These are phyloP conservation scores for Dimocarpus longan DNA, from an alignment of 345 rosid genomes.

Conservation along the genomic window DNA sequence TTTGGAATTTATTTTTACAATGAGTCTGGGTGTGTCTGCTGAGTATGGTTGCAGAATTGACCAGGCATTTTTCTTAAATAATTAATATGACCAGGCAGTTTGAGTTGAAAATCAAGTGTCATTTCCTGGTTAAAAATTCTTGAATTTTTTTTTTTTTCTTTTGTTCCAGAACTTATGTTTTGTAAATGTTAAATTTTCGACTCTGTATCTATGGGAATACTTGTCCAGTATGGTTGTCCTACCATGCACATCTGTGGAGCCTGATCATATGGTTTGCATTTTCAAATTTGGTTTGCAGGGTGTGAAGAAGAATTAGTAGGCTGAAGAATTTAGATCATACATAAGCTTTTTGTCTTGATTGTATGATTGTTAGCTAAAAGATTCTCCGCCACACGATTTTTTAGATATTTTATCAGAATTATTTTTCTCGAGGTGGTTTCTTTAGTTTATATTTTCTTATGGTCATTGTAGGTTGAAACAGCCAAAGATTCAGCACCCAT, in stretches of 20 bases:
- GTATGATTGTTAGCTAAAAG: background rate
- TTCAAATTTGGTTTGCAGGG: background rate
- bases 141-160: background rate
- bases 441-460: slow-evolving; percentile 11
- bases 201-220: background rate
- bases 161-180: background rate
- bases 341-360: background rate
- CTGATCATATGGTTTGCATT: background rate
- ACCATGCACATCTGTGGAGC: background rate
- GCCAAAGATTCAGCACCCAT: slow-evolving; percentile 81
- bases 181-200: background rate
- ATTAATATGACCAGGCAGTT: no score
- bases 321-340: background rate
- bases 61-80: background rate
- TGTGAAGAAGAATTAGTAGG: background rate
- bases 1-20: background rate
- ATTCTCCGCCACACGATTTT: background rate
- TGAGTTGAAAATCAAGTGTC: background rate
- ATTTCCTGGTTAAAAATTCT: background rate
- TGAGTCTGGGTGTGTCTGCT: background rate
- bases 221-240: background rate
- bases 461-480: slow-evolving; percentile 73
- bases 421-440: slow-evolving; percentile 18
- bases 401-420: background rate
- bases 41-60: background rate